Base-by-base conservation (phyloP, 768 basidiomycete genomes). In the Tylopilus intermedius region DNA sequence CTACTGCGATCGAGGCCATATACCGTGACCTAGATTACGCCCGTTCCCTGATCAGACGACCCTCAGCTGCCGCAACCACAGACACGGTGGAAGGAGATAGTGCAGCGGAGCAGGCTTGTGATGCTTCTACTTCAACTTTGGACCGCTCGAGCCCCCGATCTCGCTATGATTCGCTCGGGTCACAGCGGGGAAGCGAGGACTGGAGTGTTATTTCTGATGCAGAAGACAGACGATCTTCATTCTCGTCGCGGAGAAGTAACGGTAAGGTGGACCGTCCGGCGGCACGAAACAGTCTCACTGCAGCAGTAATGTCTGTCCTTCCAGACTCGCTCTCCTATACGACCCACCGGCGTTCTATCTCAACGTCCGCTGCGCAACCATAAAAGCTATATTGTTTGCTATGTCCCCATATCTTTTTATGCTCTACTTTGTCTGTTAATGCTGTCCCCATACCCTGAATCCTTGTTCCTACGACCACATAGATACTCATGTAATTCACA, bases 21-120 rank as follows among this genome's bases (percentile, higher is more conserved):
- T 99, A 98, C 66, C 84, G 96, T 43, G 94, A 99, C 65, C 72
- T 98, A 51, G 95, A 98, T 56, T 97, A 97, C 67, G 92, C 95
- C 33, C 82, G 88, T 33, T 86, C 88, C 8, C 71, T 96, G 46
- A 83, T 97, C 58, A 94, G 92, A 66, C 80, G 78, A 30, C 64
- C 65, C 14, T 53, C 64, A 1, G 58, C 59, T 8, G 58, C 58
- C 7, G 60, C 54, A 22, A 58, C 66, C 14, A 57, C 60, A 30
- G 73, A 66, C 26, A 53, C 60, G 42, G 29, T 24, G 18, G 57
- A 62, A 14, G 53, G 52, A 18, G 50, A 56, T 14, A 32, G 11
- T 29, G 24, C 14, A 21, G 35, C 51, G n/a, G 68, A 74, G 50
- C 69, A 69, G 1, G 64, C 62, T 5, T 63, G 71, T 30, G 58